Evolutionary conservation across 2,329 filamentous ascomycete species (phyloP), one percentile per base, ranked within the genome.

Genomic region (Phaeoacremonium minimum): DNA sequence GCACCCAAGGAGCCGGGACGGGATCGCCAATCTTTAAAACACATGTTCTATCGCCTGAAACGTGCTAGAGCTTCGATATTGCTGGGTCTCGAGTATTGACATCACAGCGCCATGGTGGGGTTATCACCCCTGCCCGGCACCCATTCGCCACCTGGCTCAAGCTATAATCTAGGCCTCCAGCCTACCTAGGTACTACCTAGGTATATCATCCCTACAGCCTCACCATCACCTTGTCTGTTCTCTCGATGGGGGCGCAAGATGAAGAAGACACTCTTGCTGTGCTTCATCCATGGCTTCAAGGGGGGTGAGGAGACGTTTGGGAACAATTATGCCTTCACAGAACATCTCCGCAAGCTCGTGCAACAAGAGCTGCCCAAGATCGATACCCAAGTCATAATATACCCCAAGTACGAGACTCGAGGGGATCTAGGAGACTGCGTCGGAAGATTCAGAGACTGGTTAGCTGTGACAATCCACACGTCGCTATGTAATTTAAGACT

Each of bases 201-300:
- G n/a, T n/a, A n/a, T n/a, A n/a, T n/a, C n/a, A n/a, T n/a, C n/a
- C 30, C 6, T 17, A 32, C 30, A 14, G 14, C 30, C 7, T 17
- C 13, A 17, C 15, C 4, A 8, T 38, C n/a, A n/a, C n/a, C n/a
- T n/a, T n/a, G n/a, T n/a, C n/a, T 26, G 9, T 9, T 26, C 22
- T 9, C 22, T 26, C 22, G 36, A 63, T 59, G 57, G 53, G 49
- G 55, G 45, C 46, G 38, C 52, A 76, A 61, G 41, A 83, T 82
- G 76, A 85, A 83, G 69, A 89, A 87, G 66, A 93, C 85, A 40
- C 64, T 94, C 26, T 63, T 94, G 28, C 66, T 94, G 41, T 86
- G 85, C 55, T 93, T 93, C 60, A 87, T 93, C 43, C 87, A 94
- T 61, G 87, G 87, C 56, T 94, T 94, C 76, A 88, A 93, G 74